Base-by-base conservation (phyloP, 192 early-diverging fungal genomes). In the Coemansia sp. region DNA sequence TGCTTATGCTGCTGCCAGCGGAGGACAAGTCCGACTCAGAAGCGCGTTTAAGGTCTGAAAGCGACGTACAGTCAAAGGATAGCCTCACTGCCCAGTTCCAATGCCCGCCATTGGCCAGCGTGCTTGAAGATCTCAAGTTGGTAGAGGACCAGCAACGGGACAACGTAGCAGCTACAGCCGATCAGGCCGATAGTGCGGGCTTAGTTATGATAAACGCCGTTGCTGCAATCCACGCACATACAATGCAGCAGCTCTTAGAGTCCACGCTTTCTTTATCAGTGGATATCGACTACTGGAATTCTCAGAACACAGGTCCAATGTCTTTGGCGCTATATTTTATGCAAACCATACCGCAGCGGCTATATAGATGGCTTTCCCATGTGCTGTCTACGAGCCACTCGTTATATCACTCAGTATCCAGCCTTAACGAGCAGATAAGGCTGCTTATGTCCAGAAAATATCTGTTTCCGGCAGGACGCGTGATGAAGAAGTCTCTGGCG, bases 261-360 rank as follows among this genome's bases (percentile, higher is more conserved):
- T 60, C 81, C 0, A 83, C 81, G 12, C 60, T 90, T 42, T 85
- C 85, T 6, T 43, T 88, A 30, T 75, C 81, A 2, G 69, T 76
- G 16, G 80, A 85, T 37, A 82, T 88, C 37, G 62, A 83, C 39
- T 90, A 87, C 57, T 90, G 88, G 88, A 71, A 81, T 40, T 57
- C 76, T 0, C 67, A 84, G 26, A 69, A 75, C 31, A 76, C 76
- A 26, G 81, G 69, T 21, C 45, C 58, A 5, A 16, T 73, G 6
- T 64, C 76, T 55, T 41, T 69, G 12, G 51, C 37, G 0, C 3
- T 60, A 38, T 72, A 72, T 10, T 61, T 79, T 56, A 32, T 69
- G 2, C 57, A 71, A 50, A 60, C 76, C 0, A 26, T 66, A 11
- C 76, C 76, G 10, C 58, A 56, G 43, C 65, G 76, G 5, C 41